Evolutionary conservation across 176 grass and related monocot genomes (phyloP).

Genomic region (Zea luxurians): DNA sequence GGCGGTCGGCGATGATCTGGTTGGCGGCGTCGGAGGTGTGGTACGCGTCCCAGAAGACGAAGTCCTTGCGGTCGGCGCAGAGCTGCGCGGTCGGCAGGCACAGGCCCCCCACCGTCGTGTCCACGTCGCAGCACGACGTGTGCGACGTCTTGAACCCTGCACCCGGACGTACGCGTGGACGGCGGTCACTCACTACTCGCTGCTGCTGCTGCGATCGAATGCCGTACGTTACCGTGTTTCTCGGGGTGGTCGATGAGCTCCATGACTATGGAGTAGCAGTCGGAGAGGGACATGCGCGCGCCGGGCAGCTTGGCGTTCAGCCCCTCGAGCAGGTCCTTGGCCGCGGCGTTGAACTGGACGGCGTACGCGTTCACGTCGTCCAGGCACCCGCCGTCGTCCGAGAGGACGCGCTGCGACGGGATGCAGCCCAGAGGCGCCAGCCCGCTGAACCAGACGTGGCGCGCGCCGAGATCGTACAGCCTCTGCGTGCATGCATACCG

Average conservation of each 20-base stretch:
- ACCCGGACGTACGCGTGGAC: too few relatives aligned
- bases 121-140: slow-evolving; percentile 96
- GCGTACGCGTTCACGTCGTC: slow-evolving; percentile 72
- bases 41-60: slow-evolving; percentile 97
- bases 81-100: slow-evolving; percentile 81
- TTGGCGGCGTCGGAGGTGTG: slow-evolving; percentile 95
- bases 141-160: slow-evolving; percentile 74
- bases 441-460: slow-evolving; percentile 68
- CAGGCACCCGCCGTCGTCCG: slow-evolving; percentile 63
- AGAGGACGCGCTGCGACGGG: slow-evolving; percentile 76
- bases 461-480: slow-evolving; percentile 74
- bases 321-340: slow-evolving; percentile 42
- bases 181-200: background rate
- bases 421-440: slow-evolving; percentile 89
- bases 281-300: slow-evolving; percentile 52
- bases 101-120: slow-evolving; percentile 75
- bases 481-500: slow-evolving; percentile 33
- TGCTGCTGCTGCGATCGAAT: too few relatives aligned
- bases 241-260: slow-evolving; percentile 85
- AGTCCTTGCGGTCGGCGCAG: slow-evolving; percentile 67
- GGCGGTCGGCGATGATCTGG: slow-evolving; percentile 65
- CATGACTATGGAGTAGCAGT: slow-evolving; percentile 74
- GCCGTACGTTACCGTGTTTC: slow-evolving; percentile 58
- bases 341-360: slow-evolving; percentile 65
- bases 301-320: slow-evolving; percentile 73